Percentiles rank a stretch among this genome's conserved stretches.
phyloP scores from a whole-genome alignment of 2,329 filamentous ascomycete genomes.

The Blastomyces gilchristii region DNA sequence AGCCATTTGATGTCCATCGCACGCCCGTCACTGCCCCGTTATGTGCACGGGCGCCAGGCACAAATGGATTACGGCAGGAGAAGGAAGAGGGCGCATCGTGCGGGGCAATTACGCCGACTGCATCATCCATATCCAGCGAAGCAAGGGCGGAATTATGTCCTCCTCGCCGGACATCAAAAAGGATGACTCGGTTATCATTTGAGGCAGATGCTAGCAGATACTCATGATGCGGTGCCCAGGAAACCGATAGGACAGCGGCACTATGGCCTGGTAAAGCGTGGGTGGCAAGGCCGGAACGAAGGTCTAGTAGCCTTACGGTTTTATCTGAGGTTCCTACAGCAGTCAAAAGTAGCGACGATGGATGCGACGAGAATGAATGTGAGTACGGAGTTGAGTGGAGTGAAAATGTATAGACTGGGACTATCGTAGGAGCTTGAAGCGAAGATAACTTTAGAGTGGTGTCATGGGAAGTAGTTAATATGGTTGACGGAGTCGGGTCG shows the following conservation, averaged over 20 bases:
- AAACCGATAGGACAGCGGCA: slow-evolving; percentile 56
- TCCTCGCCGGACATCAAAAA: slow-evolving; percentile 81
- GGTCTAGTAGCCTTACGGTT: slow-evolving; percentile 71
- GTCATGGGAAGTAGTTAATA: slow-evolving; percentile 38
- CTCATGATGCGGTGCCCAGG: slow-evolving; percentile 74
- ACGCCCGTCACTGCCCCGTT: slow-evolving; percentile 74
- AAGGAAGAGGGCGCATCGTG: slow-evolving; percentile 22
- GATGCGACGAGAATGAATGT: slow-evolving; percentile 61
- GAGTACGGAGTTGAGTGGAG: slow-evolving; percentile 42
- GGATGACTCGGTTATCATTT: slow-evolving; percentile 68
- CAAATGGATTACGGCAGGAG: slow-evolving; percentile 32
- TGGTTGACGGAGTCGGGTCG: slow-evolving; percentile 37
- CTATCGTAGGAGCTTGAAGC: slow-evolving; percentile 31
- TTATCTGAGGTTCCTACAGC: slow-evolving; percentile 83
- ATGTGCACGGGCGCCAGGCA: slow-evolving; percentile 53
- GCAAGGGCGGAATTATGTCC: slow-evolving; percentile 57
- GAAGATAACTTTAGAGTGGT: slow-evolving; percentile 37
- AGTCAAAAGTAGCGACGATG: slow-evolving; percentile 62
- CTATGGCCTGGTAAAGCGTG: slow-evolving; percentile 60
- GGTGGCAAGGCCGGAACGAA: slow-evolving; percentile 67
- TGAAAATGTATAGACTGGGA: slow-evolving; percentile 36
- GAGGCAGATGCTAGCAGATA: slow-evolving; percentile 74
- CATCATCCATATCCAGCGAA: slow-evolving; percentile 74
- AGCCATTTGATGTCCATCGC: slow-evolving; percentile 71
- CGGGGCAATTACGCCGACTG: slow-evolving; percentile 50